Evolutionary conservation across 441 rosid genomes (phyloP).

Genomic region (Syzygium syzygioides): DNA sequence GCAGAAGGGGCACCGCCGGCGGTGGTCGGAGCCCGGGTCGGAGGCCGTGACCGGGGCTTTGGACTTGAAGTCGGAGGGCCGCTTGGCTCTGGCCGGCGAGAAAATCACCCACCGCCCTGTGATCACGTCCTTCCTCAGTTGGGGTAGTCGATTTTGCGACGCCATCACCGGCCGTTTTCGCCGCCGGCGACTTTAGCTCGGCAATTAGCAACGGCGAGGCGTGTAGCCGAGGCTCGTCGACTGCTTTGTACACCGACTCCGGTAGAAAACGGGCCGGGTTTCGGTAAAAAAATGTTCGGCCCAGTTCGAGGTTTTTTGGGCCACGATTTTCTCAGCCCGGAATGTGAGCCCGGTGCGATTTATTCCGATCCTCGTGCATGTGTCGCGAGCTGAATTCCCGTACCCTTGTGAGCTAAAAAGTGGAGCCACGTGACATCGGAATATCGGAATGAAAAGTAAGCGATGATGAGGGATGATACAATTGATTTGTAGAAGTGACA

Average conservation of each 20-base stretch:
- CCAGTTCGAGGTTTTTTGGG: background rate
- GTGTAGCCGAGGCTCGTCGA: background rate
- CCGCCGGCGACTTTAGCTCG: background rate
- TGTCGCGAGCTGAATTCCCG: no score
- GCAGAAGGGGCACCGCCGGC: constrained; percentile 63
- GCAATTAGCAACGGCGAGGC: background rate
- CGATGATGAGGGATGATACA: no score
- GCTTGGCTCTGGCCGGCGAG: constrained; percentile 76
- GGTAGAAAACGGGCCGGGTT: background rate
- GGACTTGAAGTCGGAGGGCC: constrained; percentile 80
- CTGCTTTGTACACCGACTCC: background rate
- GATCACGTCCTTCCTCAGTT: constrained; percentile 55
- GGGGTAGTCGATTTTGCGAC: constrained; percentile 34
- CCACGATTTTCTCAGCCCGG: background rate
- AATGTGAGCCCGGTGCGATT: background rate
- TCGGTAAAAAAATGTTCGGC: background rate
- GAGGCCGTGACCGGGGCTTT: constrained; percentile 34
- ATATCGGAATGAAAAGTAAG: no score
- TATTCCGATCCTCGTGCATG: no score
- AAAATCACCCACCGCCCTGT: constrained; percentile 71
- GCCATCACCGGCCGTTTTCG: background rate
- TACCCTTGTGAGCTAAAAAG: no score
- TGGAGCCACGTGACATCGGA: no score
- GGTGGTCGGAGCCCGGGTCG: constrained; percentile 10
- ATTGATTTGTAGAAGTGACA: no score